Conservation (phyloP, 1,139 yeast genomes). For the Taiozyma sp. region DNA sequence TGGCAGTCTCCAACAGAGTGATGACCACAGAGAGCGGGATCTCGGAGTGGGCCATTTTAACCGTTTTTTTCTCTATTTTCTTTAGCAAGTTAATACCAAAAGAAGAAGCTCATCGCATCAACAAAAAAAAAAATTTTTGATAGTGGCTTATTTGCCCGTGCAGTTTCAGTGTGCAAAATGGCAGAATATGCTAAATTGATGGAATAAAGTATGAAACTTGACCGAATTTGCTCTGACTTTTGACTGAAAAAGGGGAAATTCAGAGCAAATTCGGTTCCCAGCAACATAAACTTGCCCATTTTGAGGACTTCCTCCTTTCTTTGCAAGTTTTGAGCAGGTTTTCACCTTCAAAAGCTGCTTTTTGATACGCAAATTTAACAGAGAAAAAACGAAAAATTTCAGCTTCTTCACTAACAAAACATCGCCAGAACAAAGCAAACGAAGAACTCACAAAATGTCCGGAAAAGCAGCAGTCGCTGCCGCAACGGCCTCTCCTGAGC, state of each 20-base stretch:
- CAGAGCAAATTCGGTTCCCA: no score
- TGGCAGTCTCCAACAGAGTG: slow-evolving; percentile 27
- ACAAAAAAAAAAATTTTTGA: background rate
- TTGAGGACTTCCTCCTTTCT: no score
- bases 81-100: background rate
- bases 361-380: no score
- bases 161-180: background rate
- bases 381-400: background rate
- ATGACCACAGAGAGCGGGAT: slow-evolving; percentile 28
- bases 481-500: background rate
- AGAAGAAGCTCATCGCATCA: slow-evolving; percentile 7
- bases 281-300: no score
- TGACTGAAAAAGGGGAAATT: no score
- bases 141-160: slow-evolving; percentile 1
- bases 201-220: no score
- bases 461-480: background rate
- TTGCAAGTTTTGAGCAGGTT: no score
- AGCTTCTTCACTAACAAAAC: background rate
- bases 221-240: no score
- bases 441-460: background rate
- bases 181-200: background rate
- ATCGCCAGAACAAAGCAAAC: background rate
- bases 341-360: no score
- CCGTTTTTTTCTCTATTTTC: background rate
- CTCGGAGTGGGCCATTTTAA: slow-evolving; percentile 17